Evolutionary conservation across 1,284 basidiomycete species (phyloP).

Genomic region (Moesziomyces globuligerus): DNA sequence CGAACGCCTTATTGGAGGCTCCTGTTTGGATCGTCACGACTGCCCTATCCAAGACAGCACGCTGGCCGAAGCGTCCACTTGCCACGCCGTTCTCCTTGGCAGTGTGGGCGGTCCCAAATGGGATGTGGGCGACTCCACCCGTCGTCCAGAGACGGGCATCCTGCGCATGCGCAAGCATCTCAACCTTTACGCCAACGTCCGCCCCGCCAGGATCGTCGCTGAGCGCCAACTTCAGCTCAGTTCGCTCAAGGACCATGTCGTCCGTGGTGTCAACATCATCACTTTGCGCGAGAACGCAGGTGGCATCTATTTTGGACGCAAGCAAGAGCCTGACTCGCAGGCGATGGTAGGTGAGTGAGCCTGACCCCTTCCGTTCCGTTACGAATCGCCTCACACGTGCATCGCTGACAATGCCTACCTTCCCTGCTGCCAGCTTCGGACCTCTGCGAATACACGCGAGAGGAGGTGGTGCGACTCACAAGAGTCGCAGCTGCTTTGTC

Average conservation of each 20-base stretch:
- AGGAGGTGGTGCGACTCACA: constrained; percentile 91
- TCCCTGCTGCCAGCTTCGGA: constrained; percentile 26
- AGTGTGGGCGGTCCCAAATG: constrained; percentile 97
- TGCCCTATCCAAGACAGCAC: constrained; percentile 72
- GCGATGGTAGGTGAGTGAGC: constrained; percentile 31
- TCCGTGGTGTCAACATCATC: constrained; percentile 87
- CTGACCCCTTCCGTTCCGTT: background rate
- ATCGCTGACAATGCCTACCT: background rate
- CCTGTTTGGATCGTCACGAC: constrained; percentile 36
- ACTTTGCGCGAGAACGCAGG: constrained; percentile 85
- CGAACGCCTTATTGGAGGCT: constrained; percentile 27
- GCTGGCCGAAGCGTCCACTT: constrained; percentile 79
- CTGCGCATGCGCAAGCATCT: constrained; percentile 88
- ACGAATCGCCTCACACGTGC: background rate
- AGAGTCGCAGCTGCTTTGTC: constrained; percentile 82
- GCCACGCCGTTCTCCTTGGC: constrained; percentile 71
- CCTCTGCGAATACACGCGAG: constrained; percentile 76
- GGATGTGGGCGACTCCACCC: constrained; percentile 78
- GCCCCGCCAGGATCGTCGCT: constrained; percentile 92
- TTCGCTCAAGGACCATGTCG: constrained; percentile 85
- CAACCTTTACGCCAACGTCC: constrained; percentile 95
- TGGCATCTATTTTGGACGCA: constrained; percentile 81
- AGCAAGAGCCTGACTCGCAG: constrained; percentile 78
- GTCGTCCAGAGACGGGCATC: constrained; percentile 91
- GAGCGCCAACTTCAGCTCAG: constrained; percentile 86